Percentiles rank a stretch among this genome's conserved stretches.
Evolutionary conservation across 2,329 filamentous ascomycete genomes (phyloP).

Genomic region (Pseudonectria foliicola): DNA sequence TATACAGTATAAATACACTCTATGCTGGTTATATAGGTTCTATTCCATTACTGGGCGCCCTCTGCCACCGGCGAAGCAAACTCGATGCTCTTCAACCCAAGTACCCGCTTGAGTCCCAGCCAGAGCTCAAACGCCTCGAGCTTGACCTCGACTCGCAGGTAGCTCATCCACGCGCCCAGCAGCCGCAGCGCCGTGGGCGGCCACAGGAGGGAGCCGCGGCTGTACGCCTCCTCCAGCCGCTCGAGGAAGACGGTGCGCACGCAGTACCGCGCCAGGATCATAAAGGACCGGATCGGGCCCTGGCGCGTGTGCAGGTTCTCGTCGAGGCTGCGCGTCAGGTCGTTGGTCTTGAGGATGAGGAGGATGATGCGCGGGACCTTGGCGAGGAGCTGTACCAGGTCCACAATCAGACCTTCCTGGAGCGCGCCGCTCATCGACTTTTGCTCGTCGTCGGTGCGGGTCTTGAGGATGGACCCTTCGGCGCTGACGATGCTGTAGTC

Average conservation of each 20-base stretch:
- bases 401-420: conserved; percentile 79
- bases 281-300: conserved; percentile 57
- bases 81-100: conserved; percentile 26
- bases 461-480: conserved; percentile 47
- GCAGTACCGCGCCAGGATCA: conserved; percentile 64
- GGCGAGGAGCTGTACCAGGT: conserved; percentile 81
- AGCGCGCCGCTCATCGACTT: conserved; percentile 77
- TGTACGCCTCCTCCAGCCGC: conserved; percentile 50
- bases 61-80: conserved; percentile 19
- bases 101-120: conserved; percentile 45
- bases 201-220: conserved; percentile 49
- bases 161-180: conserved; percentile 50
- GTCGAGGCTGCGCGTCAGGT: conserved; percentile 87
- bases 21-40: conserved; percentile 9
- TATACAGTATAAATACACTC: conserved; percentile 9
- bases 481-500: conserved; percentile 72
- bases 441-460: conserved; percentile 70
- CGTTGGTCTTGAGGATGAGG: conserved; percentile 95
- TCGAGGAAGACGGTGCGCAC: conserved; percentile 59
- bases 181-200: conserved; percentile 49
- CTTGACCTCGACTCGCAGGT: conserved; percentile 54
- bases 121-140: conserved; percentile 57
- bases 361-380: conserved; percentile 88
- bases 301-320: conserved; percentile 75
- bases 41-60: background rate